Conservation (phyloP, 2,329 filamentous ascomycete genomes). For the Metarhizium guizhouense region DNA sequence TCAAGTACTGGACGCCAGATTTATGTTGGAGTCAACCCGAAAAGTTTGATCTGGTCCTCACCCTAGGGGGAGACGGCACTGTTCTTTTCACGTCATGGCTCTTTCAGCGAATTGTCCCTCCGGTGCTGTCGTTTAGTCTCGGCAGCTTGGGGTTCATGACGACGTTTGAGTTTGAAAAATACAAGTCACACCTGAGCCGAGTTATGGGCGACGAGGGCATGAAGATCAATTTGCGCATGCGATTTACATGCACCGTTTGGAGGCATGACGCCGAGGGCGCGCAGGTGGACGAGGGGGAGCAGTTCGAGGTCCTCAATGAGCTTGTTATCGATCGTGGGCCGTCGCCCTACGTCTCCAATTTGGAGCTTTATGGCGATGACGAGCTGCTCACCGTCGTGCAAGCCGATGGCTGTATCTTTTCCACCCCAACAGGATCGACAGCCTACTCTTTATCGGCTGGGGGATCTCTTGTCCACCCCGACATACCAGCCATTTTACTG, state of each 20-base stretch:
- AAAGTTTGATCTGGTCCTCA: conserved; percentile 89
- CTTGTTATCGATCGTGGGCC: conserved; percentile 96
- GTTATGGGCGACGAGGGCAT: conserved; percentile 94
- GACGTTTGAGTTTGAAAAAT: conserved; percentile 78
- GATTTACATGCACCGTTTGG: conserved; percentile 96
- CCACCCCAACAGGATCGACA: conserved; percentile 87
- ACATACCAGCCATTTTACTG: conserved; percentile 91
- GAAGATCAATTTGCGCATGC: conserved; percentile 96
- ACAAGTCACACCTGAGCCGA: conserved; percentile 76
- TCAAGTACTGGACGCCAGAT: conserved; percentile 94
- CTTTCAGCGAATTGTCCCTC: conserved; percentile 83
- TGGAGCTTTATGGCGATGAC: conserved; percentile 93
- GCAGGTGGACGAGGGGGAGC: conserved; percentile 79
- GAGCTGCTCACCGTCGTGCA: conserved; percentile 92
- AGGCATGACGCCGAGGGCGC: conserved; percentile 53
- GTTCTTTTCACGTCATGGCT: conserved; percentile 85
- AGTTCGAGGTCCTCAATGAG: conserved; percentile 97
- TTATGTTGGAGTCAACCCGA: conserved; percentile 91
- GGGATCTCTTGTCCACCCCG: conserved; percentile 89
- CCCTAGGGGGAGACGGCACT: conserved; percentile 78
- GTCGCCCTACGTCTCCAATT: conserved; percentile 91
- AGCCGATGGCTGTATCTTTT: conserved; percentile 96
- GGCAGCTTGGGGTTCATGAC: conserved; percentile 84
- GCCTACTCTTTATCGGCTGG: conserved; percentile 95
- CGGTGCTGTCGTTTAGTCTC: conserved; percentile 75